Percentiles rank a stretch among this genome's conserved stretches.
These are phyloP conservation scores for Trichoderma lentiforme DNA, from an alignment of 2,329 filamentous ascomycete species.

Conservation along the genomic window DNA sequence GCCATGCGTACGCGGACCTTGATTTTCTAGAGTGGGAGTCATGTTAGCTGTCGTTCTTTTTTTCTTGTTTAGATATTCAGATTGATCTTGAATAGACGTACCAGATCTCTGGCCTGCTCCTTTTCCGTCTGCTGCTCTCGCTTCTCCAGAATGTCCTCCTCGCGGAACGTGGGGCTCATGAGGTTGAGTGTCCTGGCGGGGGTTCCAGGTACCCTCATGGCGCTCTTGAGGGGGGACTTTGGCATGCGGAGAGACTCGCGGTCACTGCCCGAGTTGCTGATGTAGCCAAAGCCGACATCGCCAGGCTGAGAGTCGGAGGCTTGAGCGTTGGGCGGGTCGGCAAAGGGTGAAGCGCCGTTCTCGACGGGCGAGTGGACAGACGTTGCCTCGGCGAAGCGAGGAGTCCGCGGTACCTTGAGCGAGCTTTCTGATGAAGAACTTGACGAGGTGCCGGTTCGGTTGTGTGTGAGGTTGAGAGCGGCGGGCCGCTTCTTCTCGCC, in stretches of 20 bases:
- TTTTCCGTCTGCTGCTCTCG: conserved; percentile 77
- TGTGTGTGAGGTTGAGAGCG: conserved; percentile 52
- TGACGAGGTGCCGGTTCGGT: conserved; percentile 47
- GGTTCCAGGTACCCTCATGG: conserved; percentile 82
- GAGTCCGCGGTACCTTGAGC: conserved; percentile 66
- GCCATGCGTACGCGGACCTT: conserved; percentile 88
- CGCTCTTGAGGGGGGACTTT: conserved; percentile 81
- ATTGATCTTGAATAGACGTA: conserved; percentile 48
- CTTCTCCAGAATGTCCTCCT: conserved; percentile 85
- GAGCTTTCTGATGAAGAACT: conserved; percentile 54
- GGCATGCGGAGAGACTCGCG: conserved; percentile 60
- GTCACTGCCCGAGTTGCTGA: conserved; percentile 57
- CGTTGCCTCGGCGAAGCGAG: conserved; percentile 78
- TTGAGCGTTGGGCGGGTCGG: conserved; percentile 54
- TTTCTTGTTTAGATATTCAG: background rate
- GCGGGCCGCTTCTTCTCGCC: conserved; percentile 54
- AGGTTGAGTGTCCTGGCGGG: conserved; percentile 73
- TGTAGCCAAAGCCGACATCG: conserved; percentile 91
- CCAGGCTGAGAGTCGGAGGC: conserved; percentile 66
- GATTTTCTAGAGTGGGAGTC: conserved; percentile 63
- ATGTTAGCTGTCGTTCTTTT: background rate
- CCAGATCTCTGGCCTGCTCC: conserved; percentile 81
- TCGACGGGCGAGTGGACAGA: conserved; percentile 75
- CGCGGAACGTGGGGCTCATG: conserved; percentile 84
- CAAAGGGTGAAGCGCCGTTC: conserved; percentile 52